Evolutionary conservation across 495 filamentous ascomycete genomes (phyloP).

Genomic region (Tuber microsphaerosporum): DNA sequence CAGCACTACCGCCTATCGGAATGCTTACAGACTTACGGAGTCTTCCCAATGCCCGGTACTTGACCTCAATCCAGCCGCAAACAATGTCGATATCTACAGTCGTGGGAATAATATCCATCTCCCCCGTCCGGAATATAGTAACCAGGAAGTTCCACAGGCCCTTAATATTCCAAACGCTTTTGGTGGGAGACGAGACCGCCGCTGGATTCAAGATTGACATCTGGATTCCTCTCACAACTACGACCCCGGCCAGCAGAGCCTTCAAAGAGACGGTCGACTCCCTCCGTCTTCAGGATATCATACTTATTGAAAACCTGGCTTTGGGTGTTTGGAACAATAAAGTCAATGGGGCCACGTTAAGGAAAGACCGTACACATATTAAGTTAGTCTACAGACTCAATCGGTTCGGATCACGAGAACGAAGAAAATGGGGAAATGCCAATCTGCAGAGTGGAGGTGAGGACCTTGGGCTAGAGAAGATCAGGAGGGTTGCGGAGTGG

Average conservation of each 20-base stretch:
- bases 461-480: constrained; percentile 55
- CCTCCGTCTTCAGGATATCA: constrained; percentile 33
- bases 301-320: constrained; percentile 34
- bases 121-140: constrained; percentile 55
- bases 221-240: constrained; percentile 54
- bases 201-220: constrained; percentile 77
- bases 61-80: constrained; percentile 64
- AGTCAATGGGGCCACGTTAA: constrained; percentile 45
- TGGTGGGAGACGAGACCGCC: constrained; percentile 79
- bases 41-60: constrained; percentile 62
- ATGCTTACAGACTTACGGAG: constrained; percentile 58
- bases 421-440: constrained; percentile 20
- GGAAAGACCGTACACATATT: constrained; percentile 62
- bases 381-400: constrained; percentile 54
- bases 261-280: constrained; percentile 29
- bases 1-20: constrained; percentile 21
- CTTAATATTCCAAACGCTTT: constrained; percentile 49
- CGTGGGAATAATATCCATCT: constrained; percentile 66
- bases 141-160: constrained; percentile 31
- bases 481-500: constrained; percentile 65
- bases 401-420: constrained; percentile 22
- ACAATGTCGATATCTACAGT: constrained; percentile 73
- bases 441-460: constrained; percentile 41
- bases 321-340: constrained; percentile 32
- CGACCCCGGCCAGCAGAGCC: constrained; percentile 47